These are phyloP conservation scores for Claviceps purpurea DNA, from an alignment of 2,329 filamentous ascomycete species.

Conservation along the genomic window DNA sequence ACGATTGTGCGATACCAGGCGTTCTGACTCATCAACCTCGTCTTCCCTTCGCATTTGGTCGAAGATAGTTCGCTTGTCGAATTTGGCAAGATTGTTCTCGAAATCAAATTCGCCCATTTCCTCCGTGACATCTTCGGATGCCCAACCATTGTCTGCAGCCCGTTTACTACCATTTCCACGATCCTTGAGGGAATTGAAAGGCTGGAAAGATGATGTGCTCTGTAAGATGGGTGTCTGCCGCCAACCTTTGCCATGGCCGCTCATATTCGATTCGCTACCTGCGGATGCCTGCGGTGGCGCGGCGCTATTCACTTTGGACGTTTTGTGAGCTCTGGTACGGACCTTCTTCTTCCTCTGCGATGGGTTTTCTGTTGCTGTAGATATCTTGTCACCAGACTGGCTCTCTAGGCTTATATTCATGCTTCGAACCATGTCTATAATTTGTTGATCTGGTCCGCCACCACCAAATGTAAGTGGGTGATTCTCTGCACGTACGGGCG, in stretches of 20 bases:
- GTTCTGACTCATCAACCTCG: slow-evolving; percentile 73
- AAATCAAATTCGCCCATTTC: slow-evolving; percentile 95
- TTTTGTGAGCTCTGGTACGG: slow-evolving; percentile 18
- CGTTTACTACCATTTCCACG: slow-evolving; percentile 32
- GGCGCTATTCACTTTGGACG: slow-evolving; percentile 16
- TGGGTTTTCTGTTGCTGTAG: slow-evolving; percentile 11
- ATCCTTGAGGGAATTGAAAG: slow-evolving; percentile 47
- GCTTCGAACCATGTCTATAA: slow-evolving; percentile 16
- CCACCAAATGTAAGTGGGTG: background rate
- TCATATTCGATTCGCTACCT: slow-evolving; percentile 12
- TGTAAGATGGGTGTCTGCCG: slow-evolving; percentile 46
- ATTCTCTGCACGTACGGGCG: slow-evolving; percentile 5
- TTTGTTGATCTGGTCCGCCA: slow-evolving; percentile 12
- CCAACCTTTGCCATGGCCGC: slow-evolving; percentile 40
- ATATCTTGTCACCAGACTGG: slow-evolving; percentile 9
- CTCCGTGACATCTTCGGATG: slow-evolving; percentile 89
- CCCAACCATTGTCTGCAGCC: slow-evolving; percentile 66
- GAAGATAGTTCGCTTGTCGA: slow-evolving; percentile 86
- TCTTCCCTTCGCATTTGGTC: slow-evolving; percentile 85
- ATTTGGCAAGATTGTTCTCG: slow-evolving; percentile 75
- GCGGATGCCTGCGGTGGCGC: slow-evolving; percentile 14
- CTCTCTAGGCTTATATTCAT: slow-evolving; percentile 10
- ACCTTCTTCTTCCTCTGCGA: slow-evolving; percentile 18
- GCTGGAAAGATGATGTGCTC: slow-evolving; percentile 48
- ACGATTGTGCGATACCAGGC: slow-evolving; percentile 84